Evolutionary conservation across 495 filamentous ascomycete genomes (phyloP).

Genomic region (Oidiodendron maius): DNA sequence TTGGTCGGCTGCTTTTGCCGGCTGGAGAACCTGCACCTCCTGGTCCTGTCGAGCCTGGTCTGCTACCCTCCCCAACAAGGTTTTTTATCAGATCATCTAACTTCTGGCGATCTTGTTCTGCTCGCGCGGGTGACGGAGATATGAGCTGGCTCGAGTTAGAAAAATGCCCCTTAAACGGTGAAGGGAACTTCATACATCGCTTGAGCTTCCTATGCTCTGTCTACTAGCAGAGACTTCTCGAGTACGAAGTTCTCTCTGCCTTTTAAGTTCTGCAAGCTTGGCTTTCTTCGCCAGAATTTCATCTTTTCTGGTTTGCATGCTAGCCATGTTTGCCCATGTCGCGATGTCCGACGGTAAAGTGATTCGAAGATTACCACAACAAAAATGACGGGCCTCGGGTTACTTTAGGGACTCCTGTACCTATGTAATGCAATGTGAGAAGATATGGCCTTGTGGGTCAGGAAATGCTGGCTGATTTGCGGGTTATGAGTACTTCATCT

Average conservation of each 20-base stretch:
- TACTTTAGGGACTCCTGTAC: not conserved
- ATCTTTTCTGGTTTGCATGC: conserved; percentile 80
- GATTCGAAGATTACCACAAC: not conserved
- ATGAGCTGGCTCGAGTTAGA: conserved; percentile 46
- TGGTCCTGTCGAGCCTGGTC: conserved; percentile 66
- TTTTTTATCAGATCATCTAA: conserved; percentile 47
- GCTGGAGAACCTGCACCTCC: conserved; percentile 53
- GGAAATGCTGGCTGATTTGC: no score
- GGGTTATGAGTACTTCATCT: no score
- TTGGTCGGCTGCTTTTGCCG: conserved; percentile 70
- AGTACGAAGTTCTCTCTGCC: conserved; percentile 75
- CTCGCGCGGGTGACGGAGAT: conserved; percentile 61
- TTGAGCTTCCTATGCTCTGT: conserved; percentile 47
- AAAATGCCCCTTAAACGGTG: conserved; percentile 3
- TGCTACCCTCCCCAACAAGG: conserved; percentile 63
- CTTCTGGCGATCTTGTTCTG: conserved; percentile 62
- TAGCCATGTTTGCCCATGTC: conserved; percentile 15
- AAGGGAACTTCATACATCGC: conserved; percentile 40
- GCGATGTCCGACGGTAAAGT: not conserved
- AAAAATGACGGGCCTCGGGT: no score
- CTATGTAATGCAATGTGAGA: no score
- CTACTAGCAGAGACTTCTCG: conserved; percentile 62
- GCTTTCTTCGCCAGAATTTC: conserved; percentile 93
- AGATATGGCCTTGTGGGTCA: no score
- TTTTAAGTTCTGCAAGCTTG: conserved; percentile 91